Base-by-base conservation (phyloP, 106 monocot genomes). In the Ottelia alismoides region DNA sequence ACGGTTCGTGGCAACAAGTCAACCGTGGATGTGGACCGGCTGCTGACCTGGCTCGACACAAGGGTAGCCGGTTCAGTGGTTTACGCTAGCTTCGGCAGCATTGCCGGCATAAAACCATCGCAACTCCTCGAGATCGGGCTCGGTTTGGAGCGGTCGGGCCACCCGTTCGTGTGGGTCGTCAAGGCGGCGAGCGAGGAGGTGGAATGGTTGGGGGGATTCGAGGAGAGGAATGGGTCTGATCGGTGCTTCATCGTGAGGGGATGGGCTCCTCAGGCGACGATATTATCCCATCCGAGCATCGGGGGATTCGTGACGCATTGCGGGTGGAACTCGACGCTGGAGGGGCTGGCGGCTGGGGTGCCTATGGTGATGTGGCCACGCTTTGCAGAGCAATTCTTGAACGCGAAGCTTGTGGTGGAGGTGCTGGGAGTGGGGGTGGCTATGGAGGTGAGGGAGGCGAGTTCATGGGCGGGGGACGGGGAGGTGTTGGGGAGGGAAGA, bases 271-370 rank as follows among this genome's bases (percentile, higher is more conserved):
- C 82, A 73, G 32, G 22, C 66, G 61, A 45, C 32, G 67, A 77
- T 77, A n/a, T 62, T 82, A 19, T 65, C 59, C 11, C 81, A 82
- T 49, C 55, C 31, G 7, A 51, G 73, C 11, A 25, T 70, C 3
- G 81, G 80, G 10, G 79, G 70, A n/a, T 83, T 78, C 55, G 45
- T 83, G 47, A 78, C 68, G 20, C 85, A 85, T 28, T 69, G 86
- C 65, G 87, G 87, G 10, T 87, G 87, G 87, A 81, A 87, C 61
- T 87, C 87, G 16, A 63, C 66, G 20, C 16, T 82, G 53, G 87
- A 87, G 66, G 74, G 57, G 26, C 25, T 80, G 5, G 25, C 45
- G 4, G 60, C 53, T 0, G 81, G 81, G 18, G 56, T 81, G 45
- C 76, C 81, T 2, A 64, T 81, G 81, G 30, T 68, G 11, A 61